Conservation (phyloP, 2,329 filamentous ascomycete species). For the Fusarium veterinarium region DNA sequence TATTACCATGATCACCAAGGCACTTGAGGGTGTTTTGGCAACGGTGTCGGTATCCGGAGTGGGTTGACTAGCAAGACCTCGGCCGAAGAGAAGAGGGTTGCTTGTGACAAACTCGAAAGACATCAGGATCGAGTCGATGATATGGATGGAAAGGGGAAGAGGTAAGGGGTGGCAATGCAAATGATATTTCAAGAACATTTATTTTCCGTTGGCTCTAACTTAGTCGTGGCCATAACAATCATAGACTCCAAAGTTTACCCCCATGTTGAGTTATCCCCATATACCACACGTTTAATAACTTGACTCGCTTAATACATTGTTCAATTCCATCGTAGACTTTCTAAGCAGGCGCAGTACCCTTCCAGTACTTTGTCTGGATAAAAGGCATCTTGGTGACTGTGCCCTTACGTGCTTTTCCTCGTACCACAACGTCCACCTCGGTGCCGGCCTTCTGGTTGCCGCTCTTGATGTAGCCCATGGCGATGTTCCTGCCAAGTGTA, state of each 20-base stretch:
- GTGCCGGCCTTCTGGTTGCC: conserved; percentile 87
- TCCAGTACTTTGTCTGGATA: conserved; percentile 79
- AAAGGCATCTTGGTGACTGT: conserved; percentile 91
- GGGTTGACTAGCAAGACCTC: background rate
- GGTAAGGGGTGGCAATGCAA: background rate
- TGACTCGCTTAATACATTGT: conserved; percentile 25
- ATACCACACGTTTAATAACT: conserved; percentile 23
- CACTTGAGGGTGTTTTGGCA: background rate
- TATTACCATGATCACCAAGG: background rate
- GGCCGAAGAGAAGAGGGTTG: background rate
- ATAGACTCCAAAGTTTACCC: conserved; percentile 20
- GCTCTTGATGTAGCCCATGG: conserved; percentile 91
- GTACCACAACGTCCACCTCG: conserved; percentile 79
- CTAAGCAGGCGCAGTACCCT: conserved; percentile 36
- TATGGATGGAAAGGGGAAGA: background rate
- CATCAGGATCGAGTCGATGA: background rate
- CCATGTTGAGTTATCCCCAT: conserved; percentile 33
- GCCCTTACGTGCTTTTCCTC: conserved; percentile 80
- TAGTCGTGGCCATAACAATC: conserved; percentile 5
- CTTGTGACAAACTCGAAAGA: background rate
- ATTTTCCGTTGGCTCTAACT: conserved; percentile 11
- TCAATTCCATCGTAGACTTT: background rate
- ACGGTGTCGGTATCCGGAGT: background rate
- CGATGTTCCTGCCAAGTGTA: conserved; percentile 87
- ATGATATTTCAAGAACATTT: background rate